Evolutionary conservation across 2,329 filamentous ascomycete genomes (phyloP).

Genomic region (Penicillium fuscoglaucum): DNA sequence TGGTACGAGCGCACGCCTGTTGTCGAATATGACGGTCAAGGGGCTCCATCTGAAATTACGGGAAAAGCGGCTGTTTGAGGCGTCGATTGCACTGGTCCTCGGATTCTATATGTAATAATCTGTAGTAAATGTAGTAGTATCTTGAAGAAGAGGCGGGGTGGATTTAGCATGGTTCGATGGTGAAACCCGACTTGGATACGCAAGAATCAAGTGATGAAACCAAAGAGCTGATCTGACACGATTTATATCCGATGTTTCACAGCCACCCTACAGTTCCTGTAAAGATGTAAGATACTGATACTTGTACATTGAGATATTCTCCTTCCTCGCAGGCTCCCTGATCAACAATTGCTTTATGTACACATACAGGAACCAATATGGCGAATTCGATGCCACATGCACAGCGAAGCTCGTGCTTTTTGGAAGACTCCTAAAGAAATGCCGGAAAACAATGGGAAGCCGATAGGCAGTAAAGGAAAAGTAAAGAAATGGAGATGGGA

Average conservation of each 20-base stretch:
- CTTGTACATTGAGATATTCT: slow-evolving; percentile 15
- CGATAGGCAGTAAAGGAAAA: background rate
- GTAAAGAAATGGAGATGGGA: background rate
- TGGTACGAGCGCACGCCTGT: too few relatives aligned
- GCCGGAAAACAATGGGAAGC: slow-evolving; percentile 3
- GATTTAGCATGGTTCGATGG: background rate
- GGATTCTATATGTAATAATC: too few relatives aligned
- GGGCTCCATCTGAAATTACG: too few relatives aligned
- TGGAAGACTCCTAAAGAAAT: slow-evolving; percentile 15
- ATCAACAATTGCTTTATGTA: slow-evolving; percentile 18
- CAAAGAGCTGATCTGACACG: background rate
- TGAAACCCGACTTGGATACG: background rate
- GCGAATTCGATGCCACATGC: background rate
- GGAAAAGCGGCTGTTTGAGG: too few relatives aligned
- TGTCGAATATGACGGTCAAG: too few relatives aligned
- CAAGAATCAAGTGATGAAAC: background rate
- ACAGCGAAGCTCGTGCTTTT: slow-evolving; percentile 8
- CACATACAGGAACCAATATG: slow-evolving; percentile 12
- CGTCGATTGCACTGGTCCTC: too few relatives aligned
- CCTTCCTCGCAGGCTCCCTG: slow-evolving; percentile 6
- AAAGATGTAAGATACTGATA: background rate
- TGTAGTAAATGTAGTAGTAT: too few relatives aligned
- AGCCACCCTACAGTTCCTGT: background rate
- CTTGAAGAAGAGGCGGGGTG: background rate
- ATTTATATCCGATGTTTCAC: background rate